Percentiles rank a stretch among this genome's conserved stretches.
Conservation (phyloP, 2,329 filamentous ascomycete species). For the Diaporthe capsici region DNA sequence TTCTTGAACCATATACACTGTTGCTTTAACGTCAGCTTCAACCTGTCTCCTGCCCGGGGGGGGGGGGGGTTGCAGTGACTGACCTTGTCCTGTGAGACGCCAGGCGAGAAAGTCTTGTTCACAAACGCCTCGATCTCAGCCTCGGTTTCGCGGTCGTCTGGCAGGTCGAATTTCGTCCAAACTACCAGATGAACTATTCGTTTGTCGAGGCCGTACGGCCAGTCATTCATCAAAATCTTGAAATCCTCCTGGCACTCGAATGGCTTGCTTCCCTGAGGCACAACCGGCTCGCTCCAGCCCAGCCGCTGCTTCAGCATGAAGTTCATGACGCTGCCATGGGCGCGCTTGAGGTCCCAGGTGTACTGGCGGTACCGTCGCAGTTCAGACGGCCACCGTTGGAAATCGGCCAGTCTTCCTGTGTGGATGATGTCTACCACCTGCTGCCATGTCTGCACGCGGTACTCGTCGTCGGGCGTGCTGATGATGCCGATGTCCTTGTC, state of each 20-base stretch:
- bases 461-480: conserved; percentile 77
- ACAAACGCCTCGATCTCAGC: conserved; percentile 80
- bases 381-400: conserved; percentile 83
- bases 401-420: conserved; percentile 79
- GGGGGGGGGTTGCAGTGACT: conserved; percentile 48
- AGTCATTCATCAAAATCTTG: conserved; percentile 89
- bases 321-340: conserved; percentile 82
- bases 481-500: conserved; percentile 81
- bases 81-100: conserved; percentile 67
- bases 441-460: conserved; percentile 76
- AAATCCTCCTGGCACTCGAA: conserved; percentile 69
- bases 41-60: not conserved
- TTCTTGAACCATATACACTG: conserved; percentile 86
- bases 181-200: conserved; percentile 88
- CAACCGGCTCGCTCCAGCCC: conserved; percentile 71
- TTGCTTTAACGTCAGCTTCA: conserved; percentile 36
- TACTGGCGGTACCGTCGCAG: conserved; percentile 84
- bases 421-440: conserved; percentile 74
- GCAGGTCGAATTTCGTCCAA: conserved; percentile 90
- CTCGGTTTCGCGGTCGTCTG: conserved; percentile 75
- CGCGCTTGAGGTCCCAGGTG: conserved; percentile 71
- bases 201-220: conserved; percentile 89
- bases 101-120: conserved; percentile 71
- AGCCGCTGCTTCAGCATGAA: conserved; percentile 82
- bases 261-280: conserved; percentile 51